Evolutionary conservation across 176 grass and related monocot genomes (phyloP), one percentile per base, ranked within the genome.

Genomic region (Tuctoria greenei): DNA sequence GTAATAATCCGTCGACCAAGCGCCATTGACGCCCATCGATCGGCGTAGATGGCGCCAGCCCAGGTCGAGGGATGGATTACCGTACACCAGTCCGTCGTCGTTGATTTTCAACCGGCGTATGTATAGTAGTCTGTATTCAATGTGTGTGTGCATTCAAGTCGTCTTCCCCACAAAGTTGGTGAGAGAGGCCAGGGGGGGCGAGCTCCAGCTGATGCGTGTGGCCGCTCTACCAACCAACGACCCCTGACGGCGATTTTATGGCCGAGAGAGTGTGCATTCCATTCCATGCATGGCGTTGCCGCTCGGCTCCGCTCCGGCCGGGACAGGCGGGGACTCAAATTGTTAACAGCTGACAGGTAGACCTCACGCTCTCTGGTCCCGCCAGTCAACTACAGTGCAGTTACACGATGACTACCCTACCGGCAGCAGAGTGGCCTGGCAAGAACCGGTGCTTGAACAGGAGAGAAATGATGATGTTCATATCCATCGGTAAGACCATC

Each of bases 221-320:
- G n/a, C n/a, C n/a, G 62, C 16, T 37, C 31, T 43, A 8, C 77
- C 44, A 34, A 81, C 86, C 90, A 93, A 91, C 90, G 83, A 25
- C 74, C 57, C 73, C 74, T 55, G 82, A 45, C 90, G 88, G 93
- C 88, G 80, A 84, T 93, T 89, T 89, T 89, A 93, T 93, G 72
- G 85, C 14, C 59, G 59, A 14, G 10, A 10, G 57, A 15, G 11
- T 5, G 11, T 47, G 18, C 51, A 55, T 21, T 12, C 54, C 54
- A 24, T 25, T 1, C 2, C 31, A n/a, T n/a, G n/a, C n/a, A n/a
- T n/a, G n/a, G n/a, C 54, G 21, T 57, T 21, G 54, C 7, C 54
- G 20, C 52, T 3, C 52, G 8, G 49, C 31, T 3, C 31, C 31
- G n/a, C 45, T 18, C 50, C 18, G 50, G 50, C 50, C n/a, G 7